Evolutionary conservation across 495 filamentous ascomycete genomes (phyloP), one percentile per base, ranked within the genome.

Genomic region (Penicillium waksmanii): DNA sequence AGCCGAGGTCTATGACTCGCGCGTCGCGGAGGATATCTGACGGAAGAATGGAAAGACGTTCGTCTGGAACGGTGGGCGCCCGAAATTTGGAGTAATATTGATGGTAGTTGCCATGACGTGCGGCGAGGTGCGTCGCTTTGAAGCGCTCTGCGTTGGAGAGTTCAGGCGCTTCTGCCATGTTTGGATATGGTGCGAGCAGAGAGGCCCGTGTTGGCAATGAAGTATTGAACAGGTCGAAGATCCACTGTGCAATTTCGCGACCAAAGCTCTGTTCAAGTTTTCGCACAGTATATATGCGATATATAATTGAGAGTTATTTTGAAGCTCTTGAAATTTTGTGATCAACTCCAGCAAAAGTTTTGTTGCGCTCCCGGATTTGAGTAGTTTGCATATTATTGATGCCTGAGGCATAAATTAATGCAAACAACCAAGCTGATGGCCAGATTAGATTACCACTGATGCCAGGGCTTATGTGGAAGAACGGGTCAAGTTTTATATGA

Each of bases 21-120:
- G 67, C 67, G 23, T 65, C 53, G 57, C 55, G 67, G 53, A 69
- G 67, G 49, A 69, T 61, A 19, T 67, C 64, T 63, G 64, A 58
- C 51, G 67, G 67, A 25, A 69, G 61, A 57, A 69, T 67, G 7
- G 67, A 69, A 61, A 69, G 67, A 15, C 65, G 66, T 57, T 67
- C 67, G 43, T 69, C 67, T 25, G 67, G 67, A 35, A 69, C 64
- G 13, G 59, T 67, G 35, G 67, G 64, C 9, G 64, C 64, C 36
- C 67, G 64, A 51, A 69, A 69, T 58, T 69, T 67, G 13, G 64
- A n/a, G 55, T 69, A 69, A 56, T 69, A 69, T 69, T 69, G 67
- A 55, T 69, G 67, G 62, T 69, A 69, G 38, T 69, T 69, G 44
- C 67, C 67, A 69, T 69, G 62, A 53, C 67, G 67, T 21, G 67